phyloP scores from a whole-genome alignment of 1,284 basidiomycete species.

The Heimioporus retisporus region DNA sequence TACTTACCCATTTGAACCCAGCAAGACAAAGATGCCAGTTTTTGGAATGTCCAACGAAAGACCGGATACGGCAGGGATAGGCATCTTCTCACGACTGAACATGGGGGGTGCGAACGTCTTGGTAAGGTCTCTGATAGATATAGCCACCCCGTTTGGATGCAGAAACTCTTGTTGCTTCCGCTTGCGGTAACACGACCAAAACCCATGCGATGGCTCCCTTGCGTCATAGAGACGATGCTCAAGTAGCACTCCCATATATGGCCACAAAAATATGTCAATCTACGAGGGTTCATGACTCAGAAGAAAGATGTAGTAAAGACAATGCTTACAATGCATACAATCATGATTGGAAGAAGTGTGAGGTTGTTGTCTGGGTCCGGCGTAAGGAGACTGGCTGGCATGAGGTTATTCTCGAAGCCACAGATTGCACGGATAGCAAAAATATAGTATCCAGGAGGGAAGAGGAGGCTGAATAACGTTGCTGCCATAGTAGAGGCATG shows the following conservation, averaged over 20 bases:
- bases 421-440: slow-evolving; percentile 76
- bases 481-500: slow-evolving; percentile 57
- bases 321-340: slow-evolving; percentile 68
- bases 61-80: slow-evolving; percentile 70
- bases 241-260: slow-evolving; percentile 65
- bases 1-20: slow-evolving; percentile 78
- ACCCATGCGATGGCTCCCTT: slow-evolving; percentile 47
- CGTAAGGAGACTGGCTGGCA: slow-evolving; percentile 61
- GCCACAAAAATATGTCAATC: slow-evolving; percentile 80
- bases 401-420: slow-evolving; percentile 70
- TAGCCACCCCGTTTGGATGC: slow-evolving; percentile 58
- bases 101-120: slow-evolving; percentile 65
- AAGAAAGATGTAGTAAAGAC: not conserved
- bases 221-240: slow-evolving; percentile 75
- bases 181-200: slow-evolving; percentile 42
- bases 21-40: slow-evolving; percentile 77
- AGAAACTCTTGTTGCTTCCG: slow-evolving; percentile 25
- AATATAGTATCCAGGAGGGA: slow-evolving; percentile 81
- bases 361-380: slow-evolving; percentile 70
- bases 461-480: slow-evolving; percentile 74
- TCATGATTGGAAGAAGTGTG: slow-evolving; percentile 67
- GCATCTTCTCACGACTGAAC: slow-evolving; percentile 49
- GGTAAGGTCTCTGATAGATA: slow-evolving; percentile 67
- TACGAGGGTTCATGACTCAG: slow-evolving; percentile 33
- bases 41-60: slow-evolving; percentile 75